Base-by-base conservation (phyloP, 2,329 filamentous ascomycete species). In the Cytospora chrysosperma region DNA sequence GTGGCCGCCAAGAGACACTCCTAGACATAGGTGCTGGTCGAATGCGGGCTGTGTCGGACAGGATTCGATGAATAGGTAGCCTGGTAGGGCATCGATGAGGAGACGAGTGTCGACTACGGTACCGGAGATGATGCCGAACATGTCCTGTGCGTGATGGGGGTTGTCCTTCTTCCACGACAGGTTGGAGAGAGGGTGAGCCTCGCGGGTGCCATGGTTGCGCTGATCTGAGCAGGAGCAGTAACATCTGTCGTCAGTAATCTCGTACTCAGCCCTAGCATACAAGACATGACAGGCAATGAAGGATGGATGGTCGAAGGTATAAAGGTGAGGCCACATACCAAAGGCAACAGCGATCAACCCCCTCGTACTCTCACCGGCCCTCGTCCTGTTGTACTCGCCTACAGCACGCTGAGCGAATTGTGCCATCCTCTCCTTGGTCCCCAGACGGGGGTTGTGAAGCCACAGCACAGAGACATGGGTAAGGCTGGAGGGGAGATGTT, bases 1-100 rank as follows among this genome's bases (percentile, higher is more conserved):
- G 74, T 98, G 95, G 0, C 92, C 95, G 7, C 95, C 95, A 0
- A 98, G 79, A 27, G 90, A 94, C 63, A 96, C 86, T 0, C 95
- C 95, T 47, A 96, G 80, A 13, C 89, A 90, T 13, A 96, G 75
- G 74, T 97, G 88, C 58, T 87, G 83, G 67, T 85, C 82, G 24
- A 85, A 78, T 49, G 69, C 70, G 43, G 78, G 61, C 9, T 52
- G 47, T 2, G 53, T 74, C 19, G 67, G 66, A 56, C 68, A 78
- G 75, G 78, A 67, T 64, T 76, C 76, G 5, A 82, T 82, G 70
- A 91, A 89, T 26, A 95, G 77, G 72, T 93, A 96, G 0, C 87
- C 87, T n/a, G 86, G 85, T 2, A 96, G 79, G 62, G 92, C 85
- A 69, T 93, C 89, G 68, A 98, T 88, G 66, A 98, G 78, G 12